These are phyloP conservation scores for Aegilops speltoides DNA, from an alignment of 176 grass and related monocot genomes.

Conservation along the genomic window DNA sequence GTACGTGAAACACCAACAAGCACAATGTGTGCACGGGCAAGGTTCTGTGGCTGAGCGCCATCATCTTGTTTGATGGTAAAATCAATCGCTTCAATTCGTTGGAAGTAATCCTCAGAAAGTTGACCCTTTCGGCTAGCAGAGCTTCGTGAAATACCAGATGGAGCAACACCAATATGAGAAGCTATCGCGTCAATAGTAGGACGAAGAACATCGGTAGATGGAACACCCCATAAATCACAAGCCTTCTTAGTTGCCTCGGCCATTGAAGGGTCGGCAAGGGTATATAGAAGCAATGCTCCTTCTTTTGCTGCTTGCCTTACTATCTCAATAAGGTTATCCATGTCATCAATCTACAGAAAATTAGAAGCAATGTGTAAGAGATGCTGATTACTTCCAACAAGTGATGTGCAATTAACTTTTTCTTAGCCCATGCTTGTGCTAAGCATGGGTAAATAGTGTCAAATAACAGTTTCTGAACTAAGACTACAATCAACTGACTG, in stretches of 20 bases:
- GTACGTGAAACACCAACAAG: conserved; percentile 95
- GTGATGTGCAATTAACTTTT: not conserved
- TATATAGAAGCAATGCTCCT: conserved; percentile 82
- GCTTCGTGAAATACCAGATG: conserved; percentile 87
- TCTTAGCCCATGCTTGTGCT: not conserved
- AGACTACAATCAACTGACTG: not conserved
- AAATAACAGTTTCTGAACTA: not conserved
- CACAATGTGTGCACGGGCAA: conserved; percentile 65
- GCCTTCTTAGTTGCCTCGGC: conserved; percentile 71
- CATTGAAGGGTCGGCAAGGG: conserved; percentile 92
- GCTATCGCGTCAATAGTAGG: conserved; percentile 94
- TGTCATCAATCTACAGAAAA: conserved; percentile 63
- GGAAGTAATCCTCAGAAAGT: conserved; percentile 81
- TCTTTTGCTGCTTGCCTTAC: conserved; percentile 96
- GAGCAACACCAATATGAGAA: conserved; percentile 83
- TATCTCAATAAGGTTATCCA: conserved; percentile 73
- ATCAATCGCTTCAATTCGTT: conserved; percentile 86
- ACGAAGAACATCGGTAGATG: conserved; percentile 67
- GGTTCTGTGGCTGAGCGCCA: conserved; percentile 86
- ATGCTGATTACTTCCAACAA: conserved; percentile 3
- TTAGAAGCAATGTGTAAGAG: conserved; percentile 21
- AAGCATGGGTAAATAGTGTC: not conserved
- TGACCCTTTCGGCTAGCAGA: conserved; percentile 54
- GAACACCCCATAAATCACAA: conserved; percentile 72
- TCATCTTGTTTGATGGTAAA: conserved; percentile 99